These are phyloP conservation scores for Nemania sp. DNA, from an alignment of 2,329 filamentous ascomycete genomes.

Conservation along the genomic window DNA sequence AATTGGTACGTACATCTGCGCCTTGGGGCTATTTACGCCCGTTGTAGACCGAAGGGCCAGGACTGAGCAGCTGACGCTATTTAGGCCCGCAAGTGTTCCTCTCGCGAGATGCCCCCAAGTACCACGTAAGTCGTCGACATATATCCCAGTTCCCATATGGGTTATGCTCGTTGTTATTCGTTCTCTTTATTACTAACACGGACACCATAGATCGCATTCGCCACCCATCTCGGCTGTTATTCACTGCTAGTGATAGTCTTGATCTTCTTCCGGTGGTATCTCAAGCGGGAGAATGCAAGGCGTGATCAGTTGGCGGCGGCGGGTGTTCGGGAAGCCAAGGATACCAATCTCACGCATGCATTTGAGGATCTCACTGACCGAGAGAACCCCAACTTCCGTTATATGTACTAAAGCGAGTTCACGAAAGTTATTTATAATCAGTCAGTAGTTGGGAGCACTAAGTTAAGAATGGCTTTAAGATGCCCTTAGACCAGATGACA, in stretches of 20 bases:
- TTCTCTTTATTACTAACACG: slow-evolving; percentile 12
- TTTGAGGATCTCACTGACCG: slow-evolving; percentile 54
- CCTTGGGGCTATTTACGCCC: not conserved
- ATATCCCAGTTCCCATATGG: too few species aligned
- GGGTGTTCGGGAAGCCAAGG: slow-evolving; percentile 47
- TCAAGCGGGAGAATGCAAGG: slow-evolving; percentile 66
- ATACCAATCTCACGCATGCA: slow-evolving; percentile 47
- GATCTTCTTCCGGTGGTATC: slow-evolving; percentile 68
- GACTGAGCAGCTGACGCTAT: slow-evolving; percentile 3
- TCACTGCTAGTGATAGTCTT: slow-evolving; percentile 68
- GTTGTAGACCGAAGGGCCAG: not conserved
- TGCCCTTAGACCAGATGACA: not conserved
- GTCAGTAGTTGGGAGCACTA: not conserved
- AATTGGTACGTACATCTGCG: slow-evolving; percentile 60
- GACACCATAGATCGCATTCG: slow-evolving; percentile 66
- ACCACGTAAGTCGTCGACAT: slow-evolving; percentile 60
- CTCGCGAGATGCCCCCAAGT: slow-evolving; percentile 69
- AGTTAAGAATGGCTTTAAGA: not conserved
- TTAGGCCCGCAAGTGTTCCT: slow-evolving; percentile 73
- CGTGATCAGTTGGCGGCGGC: slow-evolving; percentile 48
- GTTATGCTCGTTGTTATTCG: too few species aligned
- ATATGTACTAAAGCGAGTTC: slow-evolving; percentile 49
- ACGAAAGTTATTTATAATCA: too few species aligned
- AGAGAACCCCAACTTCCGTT: slow-evolving; percentile 53
- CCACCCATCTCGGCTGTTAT: slow-evolving; percentile 78